These are phyloP conservation scores for Yamadazyma tumulicola DNA, from an alignment of 805 yeast genomes.

Conservation along the genomic window DNA sequence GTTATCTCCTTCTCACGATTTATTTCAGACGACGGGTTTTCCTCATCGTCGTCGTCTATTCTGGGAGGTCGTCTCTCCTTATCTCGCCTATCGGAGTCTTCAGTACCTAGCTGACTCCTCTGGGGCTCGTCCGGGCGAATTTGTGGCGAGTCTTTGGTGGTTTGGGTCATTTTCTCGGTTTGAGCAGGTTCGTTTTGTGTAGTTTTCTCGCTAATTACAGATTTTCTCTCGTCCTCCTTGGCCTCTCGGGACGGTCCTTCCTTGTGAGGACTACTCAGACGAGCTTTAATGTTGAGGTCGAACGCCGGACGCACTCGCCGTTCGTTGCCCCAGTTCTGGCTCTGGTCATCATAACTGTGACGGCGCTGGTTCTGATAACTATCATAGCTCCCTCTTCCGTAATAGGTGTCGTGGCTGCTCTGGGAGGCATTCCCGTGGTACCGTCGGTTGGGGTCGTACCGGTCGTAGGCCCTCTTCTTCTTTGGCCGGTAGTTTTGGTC, in stretches of 20 bases:
- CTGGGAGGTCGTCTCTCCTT: conserved; percentile 5
- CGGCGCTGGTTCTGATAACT: too few species aligned
- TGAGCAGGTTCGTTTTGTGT: too few species aligned
- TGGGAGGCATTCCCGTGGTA: too few species aligned
- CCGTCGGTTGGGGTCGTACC: conserved; percentile 9
- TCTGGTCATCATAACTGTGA: conserved; percentile 7
- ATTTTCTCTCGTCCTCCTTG: neutral
- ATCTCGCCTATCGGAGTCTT: neutral
- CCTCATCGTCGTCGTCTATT: conserved; percentile 5
- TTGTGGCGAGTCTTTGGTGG: too few species aligned
- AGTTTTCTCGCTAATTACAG: neutral
- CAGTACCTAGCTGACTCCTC: too few species aligned
- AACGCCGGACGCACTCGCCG: conserved; percentile 13
- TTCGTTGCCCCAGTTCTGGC: conserved; percentile 6
- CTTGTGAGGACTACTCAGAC: conserved; percentile 9
- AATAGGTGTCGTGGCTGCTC: neutral
- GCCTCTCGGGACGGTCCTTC: neutral
- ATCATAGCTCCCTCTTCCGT: conserved; percentile 2
- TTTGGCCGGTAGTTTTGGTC: conserved; percentile 8
- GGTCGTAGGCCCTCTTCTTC: conserved; percentile 11
- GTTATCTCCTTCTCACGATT: too few species aligned
- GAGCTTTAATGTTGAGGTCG: conserved; percentile 9
- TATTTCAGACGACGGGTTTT: too few species aligned
- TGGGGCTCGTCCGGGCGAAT: too few species aligned
- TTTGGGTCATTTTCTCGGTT: too few species aligned